Evolutionary conservation across 768 basidiomycete species (phyloP).

Genomic region (Mycena rebaudengoi): DNA sequence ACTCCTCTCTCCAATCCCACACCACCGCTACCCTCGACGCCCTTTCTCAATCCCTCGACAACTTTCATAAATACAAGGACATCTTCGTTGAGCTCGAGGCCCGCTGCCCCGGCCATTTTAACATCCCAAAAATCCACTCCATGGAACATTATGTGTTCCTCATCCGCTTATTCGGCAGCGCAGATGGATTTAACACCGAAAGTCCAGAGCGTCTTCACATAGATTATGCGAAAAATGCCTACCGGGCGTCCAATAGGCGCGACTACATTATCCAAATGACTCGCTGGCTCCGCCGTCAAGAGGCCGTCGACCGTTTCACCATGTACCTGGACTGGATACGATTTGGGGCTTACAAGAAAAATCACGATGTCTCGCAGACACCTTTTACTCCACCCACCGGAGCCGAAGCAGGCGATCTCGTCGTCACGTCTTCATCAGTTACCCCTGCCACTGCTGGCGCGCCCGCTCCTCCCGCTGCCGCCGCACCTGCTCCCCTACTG

Average conservation of each 20-base stretch:
- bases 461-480: background rate
- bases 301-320: slow-evolving; percentile 26
- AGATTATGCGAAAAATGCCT: slow-evolving; percentile 40
- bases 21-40: slow-evolving; percentile 20
- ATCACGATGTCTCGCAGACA: too few relatives aligned
- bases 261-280: slow-evolving; percentile 43
- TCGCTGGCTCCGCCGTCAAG: slow-evolving; percentile 37
- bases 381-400: too few relatives aligned
- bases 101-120: slow-evolving; percentile 34
- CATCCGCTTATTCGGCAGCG: slow-evolving; percentile 27
- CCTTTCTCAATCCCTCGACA: too few relatives aligned
- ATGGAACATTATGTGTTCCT: slow-evolving; percentile 26
- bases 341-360: background rate
- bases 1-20: slow-evolving; percentile 21
- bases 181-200: slow-evolving; percentile 34
- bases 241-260: slow-evolving; percentile 26
- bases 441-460: background rate
- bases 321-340: slow-evolving; percentile 9
- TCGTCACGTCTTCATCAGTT: background rate
- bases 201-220: slow-evolving; percentile 46
- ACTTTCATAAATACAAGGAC: slow-evolving; percentile 35
- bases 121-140: slow-evolving; percentile 38
- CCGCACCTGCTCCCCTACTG: background rate
- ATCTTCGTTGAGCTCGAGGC: slow-evolving; percentile 26
- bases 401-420: too few relatives aligned